Evolutionary conservation across 768 basidiomycete species (phyloP).

Genomic region (Infundibulicybe gibba): DNA sequence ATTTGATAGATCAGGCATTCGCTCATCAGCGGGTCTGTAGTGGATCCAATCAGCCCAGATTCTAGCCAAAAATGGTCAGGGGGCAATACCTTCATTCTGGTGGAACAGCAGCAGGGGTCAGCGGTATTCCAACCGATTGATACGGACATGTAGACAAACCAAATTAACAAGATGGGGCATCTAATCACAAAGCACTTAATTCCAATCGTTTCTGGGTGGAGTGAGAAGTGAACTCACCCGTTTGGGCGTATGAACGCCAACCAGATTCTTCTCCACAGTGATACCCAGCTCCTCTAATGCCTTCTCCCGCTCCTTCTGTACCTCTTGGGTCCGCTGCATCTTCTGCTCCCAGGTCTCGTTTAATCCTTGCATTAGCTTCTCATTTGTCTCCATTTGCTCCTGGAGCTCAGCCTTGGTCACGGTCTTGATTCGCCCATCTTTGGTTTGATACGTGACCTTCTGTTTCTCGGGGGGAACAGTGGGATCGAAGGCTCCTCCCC

Average conservation of each 20-base stretch:
- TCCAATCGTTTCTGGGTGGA: constrained; percentile 4
- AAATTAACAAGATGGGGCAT: constrained; percentile 94
- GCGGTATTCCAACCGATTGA: constrained; percentile 10
- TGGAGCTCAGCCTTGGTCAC: constrained; percentile 97
- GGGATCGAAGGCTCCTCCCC: constrained; percentile 83
- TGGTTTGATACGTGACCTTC: constrained; percentile 90
- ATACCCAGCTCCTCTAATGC: constrained; percentile 97
- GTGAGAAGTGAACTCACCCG: constrained; percentile 54
- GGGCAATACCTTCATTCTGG: constrained; percentile 69
- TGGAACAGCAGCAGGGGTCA: constrained; percentile 8
- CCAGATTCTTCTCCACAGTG: constrained; percentile 92
- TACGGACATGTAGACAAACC: constrained; percentile 44
- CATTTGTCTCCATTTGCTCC: constrained; percentile 93
- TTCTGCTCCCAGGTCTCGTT: constrained; percentile 98
- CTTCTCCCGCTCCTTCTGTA: constrained; percentile 96
- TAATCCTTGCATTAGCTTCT: constrained; percentile 90
- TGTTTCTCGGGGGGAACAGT: constrained; percentile 91
- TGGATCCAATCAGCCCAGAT: constrained; percentile 8
- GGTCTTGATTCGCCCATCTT: constrained; percentile 90
- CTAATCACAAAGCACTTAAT: constrained; percentile 32
- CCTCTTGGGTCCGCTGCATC: constrained; percentile 84
- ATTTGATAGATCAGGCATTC: constrained; percentile 94
- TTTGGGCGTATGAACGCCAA: constrained; percentile 98
- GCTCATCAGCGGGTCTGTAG: constrained; percentile 89
- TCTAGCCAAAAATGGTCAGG: constrained; percentile 5